These are phyloP conservation scores for Cryptosporidium felis DNA, from an alignment of 169 alveolate genomes.

Conservation along the genomic window DNA sequence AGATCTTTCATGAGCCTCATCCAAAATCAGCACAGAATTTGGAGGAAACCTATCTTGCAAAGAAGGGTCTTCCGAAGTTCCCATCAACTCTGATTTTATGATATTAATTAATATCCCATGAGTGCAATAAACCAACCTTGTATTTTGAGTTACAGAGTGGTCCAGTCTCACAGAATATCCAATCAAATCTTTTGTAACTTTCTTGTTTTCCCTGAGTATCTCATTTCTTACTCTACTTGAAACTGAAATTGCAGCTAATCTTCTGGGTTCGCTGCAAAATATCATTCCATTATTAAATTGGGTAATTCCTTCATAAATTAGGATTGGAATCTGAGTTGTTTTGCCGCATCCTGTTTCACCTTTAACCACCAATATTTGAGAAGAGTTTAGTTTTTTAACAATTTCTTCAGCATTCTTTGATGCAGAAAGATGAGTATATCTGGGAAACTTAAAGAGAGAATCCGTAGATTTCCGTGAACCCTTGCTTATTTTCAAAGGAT, in stretches of 20 bases:
- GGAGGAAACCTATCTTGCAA: conserved; percentile 1
- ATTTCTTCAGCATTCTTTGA: conserved; percentile 38
- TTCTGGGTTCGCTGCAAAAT: conserved; percentile 64
- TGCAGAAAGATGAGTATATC: conserved; percentile 39
- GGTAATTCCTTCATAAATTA: conserved; percentile 55
- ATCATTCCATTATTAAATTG: conserved; percentile 41
- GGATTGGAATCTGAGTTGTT: conserved; percentile 86
- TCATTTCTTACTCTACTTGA: conserved; percentile 38
- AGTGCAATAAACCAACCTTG: conserved; percentile 70
- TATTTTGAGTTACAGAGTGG: conserved; percentile 6
- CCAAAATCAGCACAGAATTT: conserved; percentile 72
- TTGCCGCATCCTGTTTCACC: conserved; percentile 95
- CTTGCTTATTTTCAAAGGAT: too few relatives aligned
- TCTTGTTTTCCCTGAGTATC: background rate
- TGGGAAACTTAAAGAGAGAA: background rate
- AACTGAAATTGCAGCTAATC: conserved; percentile 65
- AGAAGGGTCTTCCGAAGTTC: background rate
- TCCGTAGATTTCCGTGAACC: too few relatives aligned
- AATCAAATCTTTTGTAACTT: conserved; percentile 1
- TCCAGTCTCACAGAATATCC: conserved; percentile 69
- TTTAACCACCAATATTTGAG: conserved; percentile 20
- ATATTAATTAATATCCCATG: conserved; percentile 68
- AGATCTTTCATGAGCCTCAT: conserved; percentile 78
- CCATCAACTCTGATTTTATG: conserved; percentile 31
- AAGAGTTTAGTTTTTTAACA: background rate